Evolutionary conservation across 805 yeast genomes (phyloP).

Genomic region (Blastobotrys robertii): DNA sequence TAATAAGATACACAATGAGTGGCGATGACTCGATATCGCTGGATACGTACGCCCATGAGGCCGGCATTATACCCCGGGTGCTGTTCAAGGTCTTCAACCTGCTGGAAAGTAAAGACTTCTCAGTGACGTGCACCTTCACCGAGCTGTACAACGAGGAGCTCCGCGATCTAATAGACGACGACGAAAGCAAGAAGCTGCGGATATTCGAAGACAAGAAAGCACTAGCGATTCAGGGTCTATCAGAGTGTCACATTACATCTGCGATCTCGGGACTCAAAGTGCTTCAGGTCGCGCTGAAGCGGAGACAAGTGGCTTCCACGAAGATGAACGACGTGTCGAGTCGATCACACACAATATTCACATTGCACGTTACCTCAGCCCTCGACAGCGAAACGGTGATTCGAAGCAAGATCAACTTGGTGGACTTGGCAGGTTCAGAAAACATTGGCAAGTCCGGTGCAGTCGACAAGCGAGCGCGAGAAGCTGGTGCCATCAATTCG

Average conservation of each 20-base stretch:
- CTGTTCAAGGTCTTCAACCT: slow-evolving; percentile 44
- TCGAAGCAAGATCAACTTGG: slow-evolving; percentile 56
- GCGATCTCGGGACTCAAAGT: slow-evolving; percentile 43
- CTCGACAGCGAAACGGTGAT: slow-evolving; percentile 42
- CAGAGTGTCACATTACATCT: slow-evolving; percentile 39
- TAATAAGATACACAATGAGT: slow-evolving; percentile 40
- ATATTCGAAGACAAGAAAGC: slow-evolving; percentile 45
- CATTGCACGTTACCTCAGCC: slow-evolving; percentile 43
- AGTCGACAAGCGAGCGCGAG: slow-evolving; percentile 72
- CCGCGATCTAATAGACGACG: slow-evolving; percentile 49
- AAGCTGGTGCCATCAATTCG: slow-evolving; percentile 89
- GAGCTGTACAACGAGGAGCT: slow-evolving; percentile 86
- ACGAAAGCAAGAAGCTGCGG: slow-evolving; percentile 39
- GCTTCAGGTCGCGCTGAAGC: slow-evolving; percentile 47
- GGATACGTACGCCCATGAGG: slow-evolving; percentile 36
- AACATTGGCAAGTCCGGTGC: slow-evolving; percentile 86
- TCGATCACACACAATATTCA: slow-evolving; percentile 72
- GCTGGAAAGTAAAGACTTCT: slow-evolving; percentile 40
- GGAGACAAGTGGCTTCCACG: slow-evolving; percentile 69
- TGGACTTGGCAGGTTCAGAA: slow-evolving; percentile 94
- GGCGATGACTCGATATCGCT: slow-evolving; percentile 46
- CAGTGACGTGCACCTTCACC: slow-evolving; percentile 69
- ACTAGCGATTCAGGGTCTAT: slow-evolving; percentile 48
- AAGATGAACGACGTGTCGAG: slow-evolving; percentile 69
- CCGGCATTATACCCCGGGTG: slow-evolving; percentile 59